Base-by-base conservation (phyloP, 164 flowering plant genomes). In the Tetracentron sinense region DNA sequence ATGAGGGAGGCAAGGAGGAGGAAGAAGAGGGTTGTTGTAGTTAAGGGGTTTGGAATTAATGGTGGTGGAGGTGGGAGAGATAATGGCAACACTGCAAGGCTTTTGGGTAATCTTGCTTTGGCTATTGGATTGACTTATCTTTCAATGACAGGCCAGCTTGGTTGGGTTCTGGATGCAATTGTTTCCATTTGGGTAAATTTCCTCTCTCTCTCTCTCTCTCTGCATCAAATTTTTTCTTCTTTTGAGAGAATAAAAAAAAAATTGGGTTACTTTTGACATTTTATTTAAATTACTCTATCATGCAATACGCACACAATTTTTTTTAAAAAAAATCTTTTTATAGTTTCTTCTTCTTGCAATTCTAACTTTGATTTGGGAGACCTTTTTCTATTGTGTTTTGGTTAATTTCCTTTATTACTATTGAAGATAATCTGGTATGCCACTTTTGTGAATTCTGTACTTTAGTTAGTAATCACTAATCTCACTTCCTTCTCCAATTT, bases 111-210 rank as follows among this genome's bases (percentile, higher is more conserved):
- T 82, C 72, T 90, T 74, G 94, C 80, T 80, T 71, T 90, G 74
- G 98, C 96, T 60, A 61, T 87, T 81, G 88, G 84, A 2, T 75
- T 90, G 69, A 79, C 93, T 72, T 89, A 94, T 83, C 90, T 94
- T 59, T 69, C 97, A 20, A 31, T 87, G 80, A 90, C 85, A 57
- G 96, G 92, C 22, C 96, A 94, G 71, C 86, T 94, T 78, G 96
- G 95, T 56, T 89, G 91, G 96, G 30, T 93, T 69, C 70, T 93
- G 68, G 98, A 93, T 81, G 79, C 92, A n/a, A 80, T 93, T 78
- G 88, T 93, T 62, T 93, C 98, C 61, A 64, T 93, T 62, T 82
- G 91, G 98, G 98, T 90, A 80, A 65, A 51, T n/a, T n/a, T n/a
- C n/a, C 50, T 64, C 49, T 64, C 17, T 61, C 28, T 58, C 35